Base-by-base conservation (phyloP, 768 basidiomycete species). In the Leccinum subtestaceum region DNA sequence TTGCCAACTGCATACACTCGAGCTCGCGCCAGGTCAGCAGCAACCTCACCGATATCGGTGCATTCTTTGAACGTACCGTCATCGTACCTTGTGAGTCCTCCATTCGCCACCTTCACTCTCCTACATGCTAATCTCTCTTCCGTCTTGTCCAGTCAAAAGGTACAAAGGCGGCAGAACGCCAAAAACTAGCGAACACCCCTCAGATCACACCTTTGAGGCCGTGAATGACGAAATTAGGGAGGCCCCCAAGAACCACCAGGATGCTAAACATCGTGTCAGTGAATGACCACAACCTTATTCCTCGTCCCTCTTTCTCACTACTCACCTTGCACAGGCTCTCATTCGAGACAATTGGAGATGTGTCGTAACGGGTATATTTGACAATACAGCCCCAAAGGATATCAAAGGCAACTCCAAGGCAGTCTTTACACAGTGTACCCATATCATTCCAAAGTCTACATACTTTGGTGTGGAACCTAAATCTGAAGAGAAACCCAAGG, bases 301-400 rank as follows among this genome's bases (percentile, higher is more conserved):
- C 9, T 51, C 17, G 2, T 13, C 46, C 21, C 27, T n/a, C 40
- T 43, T 47, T 51, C 52, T 56, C 36, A 48, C 17, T 38, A 31
- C n/a, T 38, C 13, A 1, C 46, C 31, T 61, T 52, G 10, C 21
- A 55, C 21, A 75, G 76, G 75, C 77, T 50, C 65, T 77, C 23
- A 55, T 71, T 46, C 73, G 77, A 31, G 76, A 78, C 58, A 67
- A 64, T 6, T 75, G 60, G 63, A 70, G 65, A 49, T 78, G 77
- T 56, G 62, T 74, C 11, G 59, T 76, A 6, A 70, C 72, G 15
- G 71, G 69, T 50, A 23, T 32, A 25, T 61, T 68, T 51, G 75
- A 77, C 46, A 0, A 4, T 13, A n/a, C 17, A 11, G 43, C 32
- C 12, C 52, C 49, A 2, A 2, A 15, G 5, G 13, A 21, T 31